Evolutionary conservation across 2,329 filamentous ascomycete species (phyloP).

Genomic region (Clonostachys sp.): DNA sequence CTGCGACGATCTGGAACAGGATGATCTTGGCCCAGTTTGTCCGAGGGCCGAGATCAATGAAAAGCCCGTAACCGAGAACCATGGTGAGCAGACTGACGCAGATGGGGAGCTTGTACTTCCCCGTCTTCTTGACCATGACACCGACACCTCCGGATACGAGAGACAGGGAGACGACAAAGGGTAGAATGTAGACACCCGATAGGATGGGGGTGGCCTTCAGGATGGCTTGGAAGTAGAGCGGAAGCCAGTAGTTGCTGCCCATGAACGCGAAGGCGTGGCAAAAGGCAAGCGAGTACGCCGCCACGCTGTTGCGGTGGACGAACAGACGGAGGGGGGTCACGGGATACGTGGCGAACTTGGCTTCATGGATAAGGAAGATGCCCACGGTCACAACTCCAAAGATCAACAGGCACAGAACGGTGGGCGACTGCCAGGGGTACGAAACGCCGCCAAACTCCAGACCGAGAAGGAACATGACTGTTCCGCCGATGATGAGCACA

Average conservation of each 20-base stretch:
- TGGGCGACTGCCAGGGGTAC: constrained; percentile 70
- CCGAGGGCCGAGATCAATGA: constrained; percentile 55
- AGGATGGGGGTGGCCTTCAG: constrained; percentile 64
- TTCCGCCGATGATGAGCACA: constrained; percentile 65
- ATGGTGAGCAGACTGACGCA: constrained; percentile 52
- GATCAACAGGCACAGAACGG: constrained; percentile 72
- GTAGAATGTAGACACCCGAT: constrained; percentile 71
- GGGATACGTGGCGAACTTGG: constrained; percentile 69
- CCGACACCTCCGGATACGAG: constrained; percentile 55
- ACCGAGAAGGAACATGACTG: constrained; percentile 81
- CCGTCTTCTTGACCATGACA: constrained; percentile 57
- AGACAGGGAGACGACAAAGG: constrained; percentile 64
- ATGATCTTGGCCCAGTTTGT: constrained; percentile 52
- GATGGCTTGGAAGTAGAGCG: constrained; percentile 79
- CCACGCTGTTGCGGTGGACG: constrained; percentile 58
- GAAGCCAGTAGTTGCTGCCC: constrained; percentile 72
- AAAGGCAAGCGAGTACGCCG: constrained; percentile 63
- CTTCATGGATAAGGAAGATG: constrained; percentile 70
- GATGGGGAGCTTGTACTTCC: constrained; percentile 60
- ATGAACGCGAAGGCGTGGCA: constrained; percentile 76
- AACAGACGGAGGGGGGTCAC: constrained; percentile 75
- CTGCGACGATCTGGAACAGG: constrained; percentile 58
- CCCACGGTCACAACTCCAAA: constrained; percentile 62
- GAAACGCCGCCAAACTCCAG: constrained; percentile 78
- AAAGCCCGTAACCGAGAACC: constrained; percentile 60